phyloP scores from a whole-genome alignment of 257 asterid species.

The Hygrophila difformis region DNA sequence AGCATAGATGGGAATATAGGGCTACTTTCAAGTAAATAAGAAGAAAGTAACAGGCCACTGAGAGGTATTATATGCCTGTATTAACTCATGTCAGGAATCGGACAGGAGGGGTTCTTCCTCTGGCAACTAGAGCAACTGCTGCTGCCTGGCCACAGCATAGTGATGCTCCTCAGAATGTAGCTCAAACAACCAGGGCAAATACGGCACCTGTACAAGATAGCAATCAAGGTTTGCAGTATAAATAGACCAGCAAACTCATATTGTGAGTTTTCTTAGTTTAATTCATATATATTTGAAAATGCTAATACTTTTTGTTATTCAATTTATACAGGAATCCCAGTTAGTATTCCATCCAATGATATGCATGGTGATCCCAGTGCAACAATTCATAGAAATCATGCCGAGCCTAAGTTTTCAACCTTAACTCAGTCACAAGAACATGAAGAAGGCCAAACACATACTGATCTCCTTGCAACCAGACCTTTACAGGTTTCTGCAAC shows the following conservation, averaged over 20 bases:
- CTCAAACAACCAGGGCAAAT: conserved; percentile 21
- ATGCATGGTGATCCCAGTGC: conserved; percentile 22
- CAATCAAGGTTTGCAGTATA: conserved; percentile 45
- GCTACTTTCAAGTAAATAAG: not conserved
- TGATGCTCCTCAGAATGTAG: conserved; percentile 28
- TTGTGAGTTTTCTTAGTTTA: conserved; percentile 9
- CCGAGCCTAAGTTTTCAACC: conserved; percentile 23
- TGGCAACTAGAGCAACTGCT: conserved; percentile 60
- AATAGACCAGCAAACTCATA: conserved; percentile 6
- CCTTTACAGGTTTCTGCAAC: conserved; percentile 17
- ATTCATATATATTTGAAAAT: conserved; percentile 1
- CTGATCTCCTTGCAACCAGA: conserved; percentile 18
- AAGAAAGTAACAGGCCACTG: not conserved
- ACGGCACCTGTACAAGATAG: conserved; percentile 27
- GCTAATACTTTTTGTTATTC: conserved; percentile 13
- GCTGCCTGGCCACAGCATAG: conserved; percentile 76
- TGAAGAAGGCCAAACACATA: conserved; percentile 18
- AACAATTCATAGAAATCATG: conserved; percentile 25
- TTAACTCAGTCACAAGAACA: conserved; percentile 14
- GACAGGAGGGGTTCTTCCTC: conserved; percentile 47
- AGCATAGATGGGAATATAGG: no score
- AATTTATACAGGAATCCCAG: conserved; percentile 29
- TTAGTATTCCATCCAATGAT: conserved; percentile 21
- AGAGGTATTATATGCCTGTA: conserved; percentile 8
- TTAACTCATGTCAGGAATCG: conserved; percentile 38